phyloP scores from a whole-genome alignment of 2,329 filamentous ascomycete species.

The Apiospora sp. region DNA sequence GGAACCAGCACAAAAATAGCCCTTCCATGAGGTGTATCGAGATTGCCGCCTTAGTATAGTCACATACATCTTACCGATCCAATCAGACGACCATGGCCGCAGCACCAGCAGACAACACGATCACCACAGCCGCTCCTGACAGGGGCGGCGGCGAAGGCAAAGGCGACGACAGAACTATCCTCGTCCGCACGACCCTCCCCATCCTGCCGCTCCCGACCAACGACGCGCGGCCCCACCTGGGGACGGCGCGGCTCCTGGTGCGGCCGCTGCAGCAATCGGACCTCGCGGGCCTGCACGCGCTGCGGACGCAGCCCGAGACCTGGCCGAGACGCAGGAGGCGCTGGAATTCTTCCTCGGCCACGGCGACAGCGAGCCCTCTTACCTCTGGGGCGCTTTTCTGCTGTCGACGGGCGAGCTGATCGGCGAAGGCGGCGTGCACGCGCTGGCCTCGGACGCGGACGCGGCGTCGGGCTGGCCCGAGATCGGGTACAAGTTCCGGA shows the following conservation, averaged over 20 bases:
- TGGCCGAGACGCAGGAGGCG: conserved; percentile 33
- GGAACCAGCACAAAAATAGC: neutral
- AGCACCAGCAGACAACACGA: neutral
- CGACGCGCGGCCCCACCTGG: conserved; percentile 31
- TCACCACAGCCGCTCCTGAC: neutral
- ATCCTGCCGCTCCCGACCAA: conserved; percentile 34
- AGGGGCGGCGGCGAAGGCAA: neutral
- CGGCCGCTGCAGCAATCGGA: conserved; percentile 36
- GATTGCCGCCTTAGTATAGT: too few species aligned
- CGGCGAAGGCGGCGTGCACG: conserved; percentile 45
- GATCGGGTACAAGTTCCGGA: conserved; percentile 28
- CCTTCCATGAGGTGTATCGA: too few species aligned
- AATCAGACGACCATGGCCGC: neutral
- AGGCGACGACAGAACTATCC: conserved; percentile 22
- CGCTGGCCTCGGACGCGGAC: conserved; percentile 18
- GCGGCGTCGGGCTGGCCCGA: conserved; percentile 25
- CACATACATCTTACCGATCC: too few species aligned
- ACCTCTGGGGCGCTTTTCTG: conserved; percentile 38
- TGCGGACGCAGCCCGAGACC: conserved; percentile 34
- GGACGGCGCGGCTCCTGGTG: conserved; percentile 37
- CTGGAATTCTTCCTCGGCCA: conserved; percentile 29
- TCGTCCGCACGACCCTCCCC: conserved; percentile 36
- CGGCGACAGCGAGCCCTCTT: conserved; percentile 23
- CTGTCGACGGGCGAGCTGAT: conserved; percentile 51
- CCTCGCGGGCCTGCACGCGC: conserved; percentile 30